Conservation (phyloP, 164 flowering plant genomes). For the Magnolia sinica region DNA sequence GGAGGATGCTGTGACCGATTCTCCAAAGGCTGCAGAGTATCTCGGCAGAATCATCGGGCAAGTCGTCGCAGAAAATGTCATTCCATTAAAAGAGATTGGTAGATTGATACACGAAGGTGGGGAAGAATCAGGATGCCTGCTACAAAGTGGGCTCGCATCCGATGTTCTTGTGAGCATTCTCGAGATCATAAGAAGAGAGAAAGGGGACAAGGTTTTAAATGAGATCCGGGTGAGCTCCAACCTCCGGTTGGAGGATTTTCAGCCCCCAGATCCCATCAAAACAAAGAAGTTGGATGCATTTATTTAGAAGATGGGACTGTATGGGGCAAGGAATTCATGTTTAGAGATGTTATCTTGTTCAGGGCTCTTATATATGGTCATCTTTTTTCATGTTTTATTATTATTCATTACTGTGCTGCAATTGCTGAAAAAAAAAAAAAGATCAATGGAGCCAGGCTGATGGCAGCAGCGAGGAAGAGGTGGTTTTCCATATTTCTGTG, state of each 20-base stretch:
- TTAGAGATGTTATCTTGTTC: slow-evolving; percentile 9
- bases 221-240: slow-evolving; percentile 39
- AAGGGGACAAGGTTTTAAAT: slow-evolving; percentile 41
- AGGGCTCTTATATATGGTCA: slow-evolving; percentile 5
- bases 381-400: slow-evolving; percentile 5
- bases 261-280: slow-evolving; percentile 39
- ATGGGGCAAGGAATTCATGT: slow-evolving; percentile 6
- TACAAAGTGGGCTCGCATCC: slow-evolving; percentile 48
- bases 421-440: neutral
- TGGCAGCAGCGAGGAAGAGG: neutral
- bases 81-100: slow-evolving; percentile 49
- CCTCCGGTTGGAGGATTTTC: slow-evolving; percentile 48
- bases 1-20: slow-evolving; percentile 77
- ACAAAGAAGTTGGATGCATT: slow-evolving; percentile 57
- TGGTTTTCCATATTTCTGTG: neutral
- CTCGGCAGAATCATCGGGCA: slow-evolving; percentile 62
- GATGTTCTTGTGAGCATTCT: slow-evolving; percentile 56
- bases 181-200: slow-evolving; percentile 44
- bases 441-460: neutral
- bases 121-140: slow-evolving; percentile 53
- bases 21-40: slow-evolving; percentile 74
- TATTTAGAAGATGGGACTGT: slow-evolving; percentile 31
- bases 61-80: slow-evolving; percentile 45
- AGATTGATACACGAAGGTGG: slow-evolving; percentile 51
- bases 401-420: neutral